Base-by-base conservation (phyloP, 106 monocot species). In the Platanthera guangdongensis region DNA sequence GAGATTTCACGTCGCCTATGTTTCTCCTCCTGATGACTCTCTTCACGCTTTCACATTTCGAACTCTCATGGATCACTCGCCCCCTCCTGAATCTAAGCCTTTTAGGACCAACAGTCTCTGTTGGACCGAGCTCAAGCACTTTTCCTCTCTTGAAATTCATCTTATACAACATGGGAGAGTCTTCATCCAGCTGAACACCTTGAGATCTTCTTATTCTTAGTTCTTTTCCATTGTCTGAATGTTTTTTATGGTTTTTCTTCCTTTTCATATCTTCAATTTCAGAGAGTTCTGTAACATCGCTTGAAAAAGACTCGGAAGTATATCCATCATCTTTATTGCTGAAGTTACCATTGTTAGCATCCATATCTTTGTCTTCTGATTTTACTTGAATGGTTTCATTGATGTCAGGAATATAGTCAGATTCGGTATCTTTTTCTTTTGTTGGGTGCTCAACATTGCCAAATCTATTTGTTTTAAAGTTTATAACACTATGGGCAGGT, bases 81-180 rank as follows among this genome's bases (percentile, higher is more conserved):
- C 75, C 79, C 82, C 77, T 80, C 74, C 84, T 90, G 79, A 93
- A 90, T 80, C 78, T 87, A 1, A 93, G 85, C 48, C 73, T 90
- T 77, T 71, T 85, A 15, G 90, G 84, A 15, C 75, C 80, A 48
- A 80, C 80, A 60, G 52, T 81, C 72, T 81, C 84, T 57, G 79
- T 86, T 47, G 79, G 59, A 28, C 72, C 83, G 71, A 86, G 75
- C 57, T 87, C 83, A n/a, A 95, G 75, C 51, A 86, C 73, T 63
- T 82, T 88, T 45, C 88, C 93, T 75, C 80, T 75, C 64, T 75
- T 90, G 52, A 93, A 95, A 46, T 85, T 95, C 79, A 95, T 74
- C 81, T 84, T 90, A 70, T 84, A 60, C 18, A 81, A 64, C 74
- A 77, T 22, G 9, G 75, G 7, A 74, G 47, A 51, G 32, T 67